These are phyloP conservation scores for Sugiyamaella grinbergsii DNA, from an alignment of 1,139 yeast genomes.

Conservation along the genomic window DNA sequence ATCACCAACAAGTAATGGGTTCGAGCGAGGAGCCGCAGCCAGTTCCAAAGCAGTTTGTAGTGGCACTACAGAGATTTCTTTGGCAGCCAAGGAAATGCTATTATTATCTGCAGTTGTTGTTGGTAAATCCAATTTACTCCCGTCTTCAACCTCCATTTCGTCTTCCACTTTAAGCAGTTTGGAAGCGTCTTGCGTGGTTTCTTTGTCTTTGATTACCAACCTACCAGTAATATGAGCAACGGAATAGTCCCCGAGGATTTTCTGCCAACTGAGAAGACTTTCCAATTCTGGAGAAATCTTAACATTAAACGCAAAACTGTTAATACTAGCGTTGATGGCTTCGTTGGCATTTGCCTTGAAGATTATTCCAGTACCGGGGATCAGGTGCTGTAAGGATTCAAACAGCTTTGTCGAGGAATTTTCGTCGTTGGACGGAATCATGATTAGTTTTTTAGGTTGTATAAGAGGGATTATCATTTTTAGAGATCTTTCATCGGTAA, in stretches of 20 bases:
- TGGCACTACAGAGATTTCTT: conserved; percentile 34
- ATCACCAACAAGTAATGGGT: conserved; percentile 79
- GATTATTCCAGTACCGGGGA: conserved; percentile 33
- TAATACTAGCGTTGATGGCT: conserved; percentile 57
- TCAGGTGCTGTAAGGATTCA: conserved; percentile 24
- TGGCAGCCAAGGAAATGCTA: background rate
- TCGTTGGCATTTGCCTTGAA: conserved; percentile 47
- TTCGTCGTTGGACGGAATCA: conserved; percentile 39
- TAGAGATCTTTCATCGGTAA: conserved; percentile 82
- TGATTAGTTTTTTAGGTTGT: conserved; percentile 73
- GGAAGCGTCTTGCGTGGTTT: background rate
- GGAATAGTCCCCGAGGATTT: conserved; percentile 73
- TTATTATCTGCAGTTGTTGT: conserved; percentile 4
- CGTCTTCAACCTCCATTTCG: conserved; percentile 2
- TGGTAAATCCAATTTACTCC: conserved; percentile 7
- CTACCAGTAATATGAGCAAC: conserved; percentile 84
- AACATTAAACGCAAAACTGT: conserved; percentile 69
- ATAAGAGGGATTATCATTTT: conserved; percentile 76
- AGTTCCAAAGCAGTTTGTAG: conserved; percentile 36
- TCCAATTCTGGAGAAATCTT: conserved; percentile 68
- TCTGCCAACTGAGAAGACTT: conserved; percentile 77
- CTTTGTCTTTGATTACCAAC: conserved; percentile 49
- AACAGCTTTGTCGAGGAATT: conserved; percentile 17
- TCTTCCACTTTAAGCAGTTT: conserved; percentile 12
- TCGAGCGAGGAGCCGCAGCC: conserved; percentile 42